Evolutionary conservation across 1,139 yeast genomes (phyloP), one percentile per base, ranked within the genome.

Genomic region (Yamadazyma siamensis): DNA sequence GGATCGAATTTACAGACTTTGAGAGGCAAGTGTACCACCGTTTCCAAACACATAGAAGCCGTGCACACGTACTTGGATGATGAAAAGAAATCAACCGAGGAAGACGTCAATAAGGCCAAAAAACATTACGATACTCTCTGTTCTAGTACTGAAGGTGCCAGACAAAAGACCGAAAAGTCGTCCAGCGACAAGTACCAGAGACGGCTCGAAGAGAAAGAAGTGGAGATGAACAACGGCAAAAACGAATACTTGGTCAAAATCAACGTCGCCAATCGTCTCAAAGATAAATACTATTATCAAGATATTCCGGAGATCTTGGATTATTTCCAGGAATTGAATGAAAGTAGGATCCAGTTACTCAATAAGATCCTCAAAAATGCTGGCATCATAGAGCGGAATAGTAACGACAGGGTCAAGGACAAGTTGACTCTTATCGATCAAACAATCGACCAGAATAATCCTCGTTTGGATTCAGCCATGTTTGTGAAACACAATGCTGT

Each of bases 301-400:
- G 98, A 94, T 56, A 62, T 88, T 13, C 99, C 99, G 0, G 96
- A 89, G 57, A 59, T 87, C 23, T 66, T 91, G 43, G 98, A 94
- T 56, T 75, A 88, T 28, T 64, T 80, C 46, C 98, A 94, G 59
- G 87, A 82, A 47, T 61, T 89, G 43, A 86, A 85, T 53, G 96
- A 91, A 54, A 71, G 80, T 23, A 75, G 91, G 39, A 89, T 86
- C 2, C 69, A 75, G 13, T 72, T 83, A 40, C 50, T 87, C 40
- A 94, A 94, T 56, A 72, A 74, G 35, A 64, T 88, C 20, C 71
- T 87, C 70, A 72, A 69, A 35, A 70, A 74, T 35, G 89, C 95
- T 0, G 65, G 75, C 13, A 62, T 65, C 8, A 56, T 83, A 16
- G 97, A 91, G 59, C 65, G 74, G 27, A 67, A 75, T 30, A 63